Evolutionary conservation across 139 green algal genomes (phyloP), one percentile per base, ranked within the genome.

Genomic region (Pleodorina starrii): DNA sequence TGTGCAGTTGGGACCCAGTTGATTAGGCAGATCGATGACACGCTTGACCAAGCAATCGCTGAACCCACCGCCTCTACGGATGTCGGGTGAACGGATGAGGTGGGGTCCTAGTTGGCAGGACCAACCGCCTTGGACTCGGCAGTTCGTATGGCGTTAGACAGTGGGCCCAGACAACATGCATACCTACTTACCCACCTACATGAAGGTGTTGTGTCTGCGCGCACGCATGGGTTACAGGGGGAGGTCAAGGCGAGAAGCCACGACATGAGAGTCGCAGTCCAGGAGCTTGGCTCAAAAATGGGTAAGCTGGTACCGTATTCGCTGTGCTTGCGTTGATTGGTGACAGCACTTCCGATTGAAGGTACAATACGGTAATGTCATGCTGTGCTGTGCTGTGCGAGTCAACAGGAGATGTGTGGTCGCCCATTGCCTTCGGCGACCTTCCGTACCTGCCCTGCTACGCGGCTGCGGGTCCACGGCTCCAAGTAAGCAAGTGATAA

Each of bases 401-500:
- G 11, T 48, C 10, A 48, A 46, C 71, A 78, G 71, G 71, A 3
- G 12, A 51, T 54, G 71, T 78, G 71, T 78, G 71, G 71, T 54
- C 71, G 71, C 71, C 40, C 35, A 78, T 78, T 17, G 38, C 71
- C 35, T 78, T 78, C 14, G 71, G 71, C 40, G 35, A 78, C 71
- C 40, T 78, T 9, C 71, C 71, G 40, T 78, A 78, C 14, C 71
- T 78, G 71, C 71, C 71, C 4, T 78, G 71, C 71, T 78, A 78
- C 14, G 71, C 71, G 71, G 14, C 71, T 57, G 71, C 71, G 40
- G 71, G 71, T 17, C 21, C 14, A 35, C 71, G 36, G 71, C 71
- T 78, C 17, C 71, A 78, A 54, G 71, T 78, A 11, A 76, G 68
- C 29, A 76, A n/a, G n/a, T n/a, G n/a, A n/a, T n/a, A n/a, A n/a